Base-by-base conservation (phyloP, 2,329 filamentous ascomycete genomes). In the Neofusicoccum laricinum region DNA sequence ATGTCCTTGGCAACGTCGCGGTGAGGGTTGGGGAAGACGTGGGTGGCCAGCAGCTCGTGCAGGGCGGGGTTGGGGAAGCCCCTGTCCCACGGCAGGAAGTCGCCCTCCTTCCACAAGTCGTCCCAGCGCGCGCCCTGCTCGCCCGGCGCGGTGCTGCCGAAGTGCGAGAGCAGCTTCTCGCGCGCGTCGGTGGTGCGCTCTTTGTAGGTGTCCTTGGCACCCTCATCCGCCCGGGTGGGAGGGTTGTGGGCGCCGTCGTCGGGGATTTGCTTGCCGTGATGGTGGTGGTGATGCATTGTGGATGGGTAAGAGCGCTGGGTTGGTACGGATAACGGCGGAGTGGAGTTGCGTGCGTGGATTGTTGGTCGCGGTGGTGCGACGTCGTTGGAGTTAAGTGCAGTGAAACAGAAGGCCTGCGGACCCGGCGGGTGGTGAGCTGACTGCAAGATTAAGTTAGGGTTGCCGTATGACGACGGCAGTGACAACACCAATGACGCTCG, bases 11-110 rank as follows among this genome's bases (percentile, higher is more conserved):
- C 69, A 4, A 78, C 71, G 14, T 75, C 70, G 2, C 67, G 69
- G 3, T 73, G 71, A 2, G 40, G 55, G 63, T 63, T 63, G 43
- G 43, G 25, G 68, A 65, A 61, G 45, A 19, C 49, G 78, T 61
- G 43, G 43, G 58, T 71, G 10, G 76, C 69, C 30, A 89, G 75
- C 0, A 81, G 73, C 67, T 88, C 86, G 40, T 82, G 79, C 36
- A 89, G 74, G 0, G 87, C 86, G 4, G 86, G 85, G 61, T 84
- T 86, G n/a, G 85, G 81, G 49, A 76, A 73, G n/a, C 82, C 82
- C 8, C 81, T 79, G 69, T 89, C 86, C 85, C 85, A 89, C 2
- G 85, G 85, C 8, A 86, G 77, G 69, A 81, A 81, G 38, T 80
- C 75, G 38, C 78, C 78, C 51, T 80, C 75, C 32, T 80, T 75